A percentile compares a stretch with the other conserved stretches of the same genome.
Evolutionary conservation across 441 rosid species (phyloP).

Genomic region (Populus hybrid): DNA sequence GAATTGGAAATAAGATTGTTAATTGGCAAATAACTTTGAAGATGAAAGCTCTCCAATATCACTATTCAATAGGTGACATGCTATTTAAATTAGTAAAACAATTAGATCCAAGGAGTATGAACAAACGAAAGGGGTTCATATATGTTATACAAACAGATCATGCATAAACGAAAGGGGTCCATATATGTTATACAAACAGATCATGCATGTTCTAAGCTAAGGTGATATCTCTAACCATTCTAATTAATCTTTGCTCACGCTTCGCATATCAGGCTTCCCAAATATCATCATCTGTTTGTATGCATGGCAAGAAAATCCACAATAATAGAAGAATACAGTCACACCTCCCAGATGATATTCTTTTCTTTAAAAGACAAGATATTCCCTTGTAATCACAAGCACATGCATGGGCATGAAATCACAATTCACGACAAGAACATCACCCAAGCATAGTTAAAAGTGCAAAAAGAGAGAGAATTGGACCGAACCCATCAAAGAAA

Average conservation of each 20-base stretch:
- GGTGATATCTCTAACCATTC: not conserved
- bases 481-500: constrained; percentile 3
- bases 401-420: not conserved
- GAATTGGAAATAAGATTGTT: not conserved
- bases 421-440: not conserved
- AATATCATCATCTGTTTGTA: not conserved
- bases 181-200: not conserved
- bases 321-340: not conserved
- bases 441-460: not conserved
- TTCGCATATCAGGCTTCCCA: not conserved
- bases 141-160: too few species aligned
- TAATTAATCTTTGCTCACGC: not conserved
- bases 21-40: not conserved
- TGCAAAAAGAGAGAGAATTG: not conserved
- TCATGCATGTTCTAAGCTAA: not conserved
- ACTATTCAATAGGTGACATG: not conserved
- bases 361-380: not conserved
- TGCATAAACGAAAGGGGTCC: not conserved
- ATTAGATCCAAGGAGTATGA: not conserved
- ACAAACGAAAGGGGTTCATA: not conserved
- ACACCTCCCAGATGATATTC: not conserved
- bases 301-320: not conserved
- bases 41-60: not conserved
- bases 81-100: too few species aligned
- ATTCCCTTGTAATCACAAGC: not conserved